Evolutionary conservation across 2,329 filamentous ascomycete genomes (phyloP).

Genomic region (Stemphylium beticola): DNA sequence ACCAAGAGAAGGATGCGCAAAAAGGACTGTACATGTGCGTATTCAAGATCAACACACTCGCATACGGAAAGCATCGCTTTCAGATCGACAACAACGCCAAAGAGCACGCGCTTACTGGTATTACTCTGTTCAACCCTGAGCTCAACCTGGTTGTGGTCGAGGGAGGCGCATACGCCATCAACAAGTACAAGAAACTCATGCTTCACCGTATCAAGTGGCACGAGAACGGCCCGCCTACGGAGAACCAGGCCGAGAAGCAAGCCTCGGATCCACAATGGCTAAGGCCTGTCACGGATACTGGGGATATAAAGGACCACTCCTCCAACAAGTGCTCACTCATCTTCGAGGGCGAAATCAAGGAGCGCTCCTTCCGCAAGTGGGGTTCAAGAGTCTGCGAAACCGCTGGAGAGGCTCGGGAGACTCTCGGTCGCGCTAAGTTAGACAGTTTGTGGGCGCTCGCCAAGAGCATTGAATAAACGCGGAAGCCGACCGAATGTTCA

Average conservation of each 20-base stretch:
- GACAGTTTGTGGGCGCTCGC: constrained; percentile 95
- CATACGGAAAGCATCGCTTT: constrained; percentile 91
- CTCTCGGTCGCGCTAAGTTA: constrained; percentile 80
- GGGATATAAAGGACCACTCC: constrained; percentile 79
- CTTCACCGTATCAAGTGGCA: constrained; percentile 93
- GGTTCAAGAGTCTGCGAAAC: constrained; percentile 87
- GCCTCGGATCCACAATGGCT: constrained; percentile 75
- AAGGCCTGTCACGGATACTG: constrained; percentile 76
- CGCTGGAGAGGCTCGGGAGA: constrained; percentile 84
- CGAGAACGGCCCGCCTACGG: constrained; percentile 77
- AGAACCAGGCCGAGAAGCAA: constrained; percentile 62
- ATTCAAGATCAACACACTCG: constrained; percentile 87
- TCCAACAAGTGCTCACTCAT: constrained; percentile 82
- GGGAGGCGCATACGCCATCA: constrained; percentile 82
- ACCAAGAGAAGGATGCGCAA: constrained; percentile 86
- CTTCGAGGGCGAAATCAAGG: constrained; percentile 89
- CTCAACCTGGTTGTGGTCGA: constrained; percentile 92
- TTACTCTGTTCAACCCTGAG: constrained; percentile 89
- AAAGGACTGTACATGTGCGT: constrained; percentile 87
- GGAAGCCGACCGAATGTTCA: too few species aligned
- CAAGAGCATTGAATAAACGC: constrained; percentile 61
- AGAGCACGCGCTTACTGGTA: constrained; percentile 82
- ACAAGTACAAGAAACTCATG: constrained; percentile 91
- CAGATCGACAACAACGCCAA: constrained; percentile 93
- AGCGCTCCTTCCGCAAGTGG: constrained; percentile 84